Evolutionary conservation across 1,284 basidiomycete genomes (phyloP).

Genomic region (Moniliophthora roreri): DNA sequence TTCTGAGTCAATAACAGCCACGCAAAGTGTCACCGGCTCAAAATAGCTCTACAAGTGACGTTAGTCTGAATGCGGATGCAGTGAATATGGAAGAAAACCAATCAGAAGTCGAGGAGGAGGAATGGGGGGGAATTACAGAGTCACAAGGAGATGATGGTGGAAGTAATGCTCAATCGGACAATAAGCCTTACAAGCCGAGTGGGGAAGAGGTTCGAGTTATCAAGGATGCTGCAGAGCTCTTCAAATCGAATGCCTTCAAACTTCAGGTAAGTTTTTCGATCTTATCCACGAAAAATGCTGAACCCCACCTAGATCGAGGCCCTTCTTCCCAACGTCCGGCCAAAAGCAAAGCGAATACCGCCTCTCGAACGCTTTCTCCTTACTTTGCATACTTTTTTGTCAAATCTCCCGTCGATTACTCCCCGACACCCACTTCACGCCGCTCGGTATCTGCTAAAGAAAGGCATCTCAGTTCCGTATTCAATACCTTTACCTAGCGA

Average conservation of each 20-base stretch:
- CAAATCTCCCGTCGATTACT: conserved; percentile 52
- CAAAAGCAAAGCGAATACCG: conserved; percentile 55
- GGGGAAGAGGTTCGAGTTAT: conserved; percentile 77
- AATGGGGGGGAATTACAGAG: conserved; percentile 23
- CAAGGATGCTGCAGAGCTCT: conserved; percentile 78
- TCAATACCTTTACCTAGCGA: conserved; percentile 62
- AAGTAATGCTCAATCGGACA: conserved; percentile 35
- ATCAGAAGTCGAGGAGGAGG: conserved; percentile 26
- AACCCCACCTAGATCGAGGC: conserved; percentile 63
- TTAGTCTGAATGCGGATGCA: conserved; percentile 16
- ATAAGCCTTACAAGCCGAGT: conserved; percentile 36
- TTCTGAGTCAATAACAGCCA: conserved; percentile 16
- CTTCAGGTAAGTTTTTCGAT: conserved; percentile 59
- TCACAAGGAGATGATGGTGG: conserved; percentile 9
- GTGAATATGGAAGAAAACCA: conserved; percentile 14
- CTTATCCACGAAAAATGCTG: neutral
- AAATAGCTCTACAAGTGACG: conserved; percentile 7
- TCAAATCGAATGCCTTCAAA: conserved; percentile 83
- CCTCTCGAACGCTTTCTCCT: conserved; percentile 67
- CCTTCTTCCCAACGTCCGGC: conserved; percentile 76
- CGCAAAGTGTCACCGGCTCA: conserved; percentile 21
- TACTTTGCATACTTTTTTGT: conserved; percentile 59
- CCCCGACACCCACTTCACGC: conserved; percentile 69
- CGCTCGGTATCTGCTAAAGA: conserved; percentile 49
- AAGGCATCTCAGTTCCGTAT: conserved; percentile 62